phyloP scores from a whole-genome alignment of 1,139 yeast species.

The Debaryomycetaceae sp. region DNA sequence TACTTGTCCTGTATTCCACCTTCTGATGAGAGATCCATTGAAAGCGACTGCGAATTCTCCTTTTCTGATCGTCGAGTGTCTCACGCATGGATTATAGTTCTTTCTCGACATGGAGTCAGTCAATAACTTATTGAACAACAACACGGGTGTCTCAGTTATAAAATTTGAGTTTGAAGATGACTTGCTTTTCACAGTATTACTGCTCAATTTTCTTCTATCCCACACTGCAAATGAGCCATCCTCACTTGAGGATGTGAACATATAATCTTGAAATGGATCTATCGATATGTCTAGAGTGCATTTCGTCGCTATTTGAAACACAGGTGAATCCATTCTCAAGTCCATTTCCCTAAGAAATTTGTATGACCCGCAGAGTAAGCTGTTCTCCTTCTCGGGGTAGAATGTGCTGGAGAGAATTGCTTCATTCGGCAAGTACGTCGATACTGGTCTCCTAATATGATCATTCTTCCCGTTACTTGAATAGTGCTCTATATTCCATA shows the following conservation, averaged over 20 bases:
- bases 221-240: conserved; percentile 84
- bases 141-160: conserved; percentile 53
- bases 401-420: conserved; percentile 68
- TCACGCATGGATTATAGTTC: conserved; percentile 60
- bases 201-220: conserved; percentile 70
- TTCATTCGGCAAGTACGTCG: conserved; percentile 69
- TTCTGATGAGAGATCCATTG: conserved; percentile 70
- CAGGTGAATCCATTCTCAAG: conserved; percentile 63
- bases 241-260: conserved; percentile 74
- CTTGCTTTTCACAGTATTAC: conserved; percentile 13
- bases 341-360: conserved; percentile 80
- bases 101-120: conserved; percentile 61
- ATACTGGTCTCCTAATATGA: conserved; percentile 51
- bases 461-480: conserved; percentile 39
- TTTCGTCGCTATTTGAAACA: conserved; percentile 72
- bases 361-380: conserved; percentile 70
- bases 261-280: conserved; percentile 61
- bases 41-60: conserved; percentile 81
- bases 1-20: conserved; percentile 76
- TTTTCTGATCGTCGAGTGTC: conserved; percentile 63
- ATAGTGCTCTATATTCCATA: conserved; percentile 76
- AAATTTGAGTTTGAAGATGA: conserved; percentile 16
- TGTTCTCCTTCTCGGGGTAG: conserved; percentile 54
- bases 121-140: conserved; percentile 64
- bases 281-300: conserved; percentile 66